A percentile compares a stretch with the other conserved stretches of the same genome.
Evolutionary conservation across 2,329 filamentous ascomycete genomes (phyloP).

Genomic region (Tolypocladium tundrense): DNA sequence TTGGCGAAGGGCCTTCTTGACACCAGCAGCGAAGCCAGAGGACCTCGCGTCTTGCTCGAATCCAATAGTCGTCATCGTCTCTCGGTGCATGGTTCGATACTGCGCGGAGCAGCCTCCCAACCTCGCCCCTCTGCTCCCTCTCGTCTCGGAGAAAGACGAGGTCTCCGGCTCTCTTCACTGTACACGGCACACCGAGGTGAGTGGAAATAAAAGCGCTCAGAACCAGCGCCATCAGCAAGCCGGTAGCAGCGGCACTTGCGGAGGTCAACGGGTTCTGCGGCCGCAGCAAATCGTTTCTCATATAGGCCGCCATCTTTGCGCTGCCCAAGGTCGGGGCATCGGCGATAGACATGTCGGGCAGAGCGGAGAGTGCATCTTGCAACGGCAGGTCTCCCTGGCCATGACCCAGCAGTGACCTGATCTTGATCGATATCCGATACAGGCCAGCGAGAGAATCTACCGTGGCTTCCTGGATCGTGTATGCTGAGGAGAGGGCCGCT

Average conservation of each 20-base stretch:
- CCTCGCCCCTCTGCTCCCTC: slow-evolving; percentile 52
- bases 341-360: slow-evolving; percentile 27
- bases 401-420: slow-evolving; percentile 45
- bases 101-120: slow-evolving; percentile 47
- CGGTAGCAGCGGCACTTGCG: slow-evolving; percentile 43
- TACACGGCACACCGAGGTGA: slow-evolving; percentile 37
- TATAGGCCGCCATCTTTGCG: slow-evolving; percentile 16
- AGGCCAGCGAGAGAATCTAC: slow-evolving; percentile 48
- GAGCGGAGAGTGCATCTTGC: slow-evolving; percentile 32
- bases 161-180: slow-evolving; percentile 46
- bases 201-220: slow-evolving; percentile 49
- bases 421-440: slow-evolving; percentile 48
- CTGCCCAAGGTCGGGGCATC: slow-evolving; percentile 11
- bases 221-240: slow-evolving; percentile 52
- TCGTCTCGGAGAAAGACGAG: slow-evolving; percentile 53
- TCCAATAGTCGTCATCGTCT: slow-evolving; percentile 55
- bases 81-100: slow-evolving; percentile 39
- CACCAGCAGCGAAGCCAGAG: slow-evolving; percentile 70
- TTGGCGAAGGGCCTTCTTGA: slow-evolving; percentile 23
- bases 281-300: slow-evolving; percentile 39
- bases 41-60: slow-evolving; percentile 49
- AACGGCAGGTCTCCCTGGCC: slow-evolving; percentile 45
- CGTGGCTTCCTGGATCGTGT: slow-evolving; percentile 51
- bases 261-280: slow-evolving; percentile 55
- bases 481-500: slow-evolving; percentile 56